A percentile compares a stretch with the other conserved stretches of the same genome.
Conservation (phyloP, 2,329 filamentous ascomycete species). For the Keithomyces neogunnii region DNA sequence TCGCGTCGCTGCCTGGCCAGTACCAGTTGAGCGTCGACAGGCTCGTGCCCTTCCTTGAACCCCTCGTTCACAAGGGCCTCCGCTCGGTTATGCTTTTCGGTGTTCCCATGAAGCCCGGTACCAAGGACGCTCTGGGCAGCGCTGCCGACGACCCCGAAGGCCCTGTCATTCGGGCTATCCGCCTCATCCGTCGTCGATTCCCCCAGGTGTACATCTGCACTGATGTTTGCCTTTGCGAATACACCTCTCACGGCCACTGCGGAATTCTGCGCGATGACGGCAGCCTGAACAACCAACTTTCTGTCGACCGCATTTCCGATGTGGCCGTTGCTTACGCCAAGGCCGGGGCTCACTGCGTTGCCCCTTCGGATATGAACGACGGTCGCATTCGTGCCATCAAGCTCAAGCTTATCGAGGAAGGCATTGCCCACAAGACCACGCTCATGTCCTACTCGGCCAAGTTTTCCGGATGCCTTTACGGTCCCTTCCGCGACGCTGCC, state of each 20-base stretch:
- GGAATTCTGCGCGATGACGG: slow-evolving; percentile 92
- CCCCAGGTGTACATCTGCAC: slow-evolving; percentile 84
- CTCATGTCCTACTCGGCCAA: slow-evolving; percentile 98
- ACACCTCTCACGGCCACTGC: slow-evolving; percentile 96
- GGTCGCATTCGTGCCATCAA: slow-evolving; percentile 96
- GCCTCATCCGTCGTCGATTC: slow-evolving; percentile 74
- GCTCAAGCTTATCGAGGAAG: slow-evolving; percentile 91
- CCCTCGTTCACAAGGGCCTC: slow-evolving; percentile 82
- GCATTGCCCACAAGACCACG: slow-evolving; percentile 81
- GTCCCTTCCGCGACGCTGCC: slow-evolving; percentile 93
- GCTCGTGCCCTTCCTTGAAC: slow-evolving; percentile 73
- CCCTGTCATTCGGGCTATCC: slow-evolving; percentile 82
- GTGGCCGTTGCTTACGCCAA: slow-evolving; percentile 97
- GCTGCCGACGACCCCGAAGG: slow-evolving; percentile 88
- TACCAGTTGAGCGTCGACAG: slow-evolving; percentile 81
- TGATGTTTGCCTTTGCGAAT: slow-evolving; percentile 97
- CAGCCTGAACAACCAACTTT: slow-evolving; percentile 84
- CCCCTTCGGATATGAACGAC: slow-evolving; percentile 98
- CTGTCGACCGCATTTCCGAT: slow-evolving; percentile 89
- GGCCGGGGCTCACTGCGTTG: slow-evolving; percentile 92
- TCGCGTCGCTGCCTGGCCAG: slow-evolving; percentile 87
- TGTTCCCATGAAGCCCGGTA: slow-evolving; percentile 71
- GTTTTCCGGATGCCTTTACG: slow-evolving; percentile 93
- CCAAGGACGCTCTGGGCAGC: slow-evolving; percentile 87
- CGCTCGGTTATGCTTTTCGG: slow-evolving; percentile 93